These are phyloP conservation scores for Protomyces pachydermus DNA, from an alignment of 1,139 yeast genomes.

Conservation along the genomic window DNA sequence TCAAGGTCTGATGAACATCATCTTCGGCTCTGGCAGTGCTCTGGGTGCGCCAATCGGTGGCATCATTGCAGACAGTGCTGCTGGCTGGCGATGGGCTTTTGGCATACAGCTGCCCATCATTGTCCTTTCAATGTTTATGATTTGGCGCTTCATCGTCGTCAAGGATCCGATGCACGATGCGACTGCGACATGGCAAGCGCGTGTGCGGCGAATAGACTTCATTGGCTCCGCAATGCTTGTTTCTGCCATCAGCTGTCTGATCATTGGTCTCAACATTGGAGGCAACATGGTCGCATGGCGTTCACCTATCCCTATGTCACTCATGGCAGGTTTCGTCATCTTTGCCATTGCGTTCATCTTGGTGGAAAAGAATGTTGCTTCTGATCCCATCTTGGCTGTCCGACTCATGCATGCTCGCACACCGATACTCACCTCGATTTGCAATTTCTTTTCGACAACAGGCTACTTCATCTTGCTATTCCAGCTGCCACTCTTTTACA, in stretches of 20 bases:
- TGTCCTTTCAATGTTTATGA: slow-evolving; percentile 43
- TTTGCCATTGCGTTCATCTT: slow-evolving; percentile 43
- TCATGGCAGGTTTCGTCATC: slow-evolving; percentile 36
- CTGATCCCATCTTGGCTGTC: slow-evolving; percentile 52
- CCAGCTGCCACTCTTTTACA: slow-evolving; percentile 48
- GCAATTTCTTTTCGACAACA: slow-evolving; percentile 63
- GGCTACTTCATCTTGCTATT: slow-evolving; percentile 52
- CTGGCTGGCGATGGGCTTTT: slow-evolving; percentile 77
- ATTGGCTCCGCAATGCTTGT: slow-evolving; percentile 50
- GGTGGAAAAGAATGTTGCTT: slow-evolving; percentile 53
- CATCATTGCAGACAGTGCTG: slow-evolving; percentile 55
- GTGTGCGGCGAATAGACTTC: slow-evolving; percentile 57
- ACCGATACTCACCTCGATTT: slow-evolving; percentile 12
- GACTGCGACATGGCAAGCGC: slow-evolving; percentile 26
- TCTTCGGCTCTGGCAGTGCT: slow-evolving; percentile 65
- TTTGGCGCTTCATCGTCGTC: slow-evolving; percentile 12
- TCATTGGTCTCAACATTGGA: slow-evolving; percentile 63
- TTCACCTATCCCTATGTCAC: slow-evolving; percentile 41
- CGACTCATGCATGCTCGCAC: slow-evolving; percentile 30
- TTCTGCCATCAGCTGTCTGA: slow-evolving; percentile 53
- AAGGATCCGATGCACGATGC: slow-evolving; percentile 26
- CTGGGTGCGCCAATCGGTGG: slow-evolving; percentile 72
- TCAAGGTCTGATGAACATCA: slow-evolving; percentile 51
- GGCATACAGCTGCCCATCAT: slow-evolving; percentile 63
- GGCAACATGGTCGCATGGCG: slow-evolving; percentile 51